A percentile compares a stretch with the other conserved stretches of the same genome.
phyloP scores from a whole-genome alignment of 805 yeast genomes.

The Barnettozyma wickerhamii region DNA sequence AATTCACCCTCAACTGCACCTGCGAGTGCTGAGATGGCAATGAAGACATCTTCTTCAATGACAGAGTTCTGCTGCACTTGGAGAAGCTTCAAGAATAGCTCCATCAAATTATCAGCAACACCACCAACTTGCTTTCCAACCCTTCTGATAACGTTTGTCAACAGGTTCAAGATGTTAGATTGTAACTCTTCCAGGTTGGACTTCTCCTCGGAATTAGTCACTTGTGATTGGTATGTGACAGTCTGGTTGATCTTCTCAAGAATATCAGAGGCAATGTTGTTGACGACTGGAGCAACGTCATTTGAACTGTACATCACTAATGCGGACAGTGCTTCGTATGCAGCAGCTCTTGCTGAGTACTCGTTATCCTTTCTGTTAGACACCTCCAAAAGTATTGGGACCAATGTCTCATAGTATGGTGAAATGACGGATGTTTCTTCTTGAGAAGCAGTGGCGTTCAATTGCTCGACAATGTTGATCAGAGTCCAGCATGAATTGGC shows the following conservation, averaged over 20 bases:
- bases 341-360: conserved; percentile 86
- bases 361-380: conserved; percentile 79
- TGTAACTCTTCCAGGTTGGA: conserved; percentile 85
- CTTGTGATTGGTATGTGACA: conserved; percentile 53
- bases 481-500: conserved; percentile 99
- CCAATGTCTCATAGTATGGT: conserved; percentile 61
- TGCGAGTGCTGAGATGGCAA: conserved; percentile 88
- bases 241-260: conserved; percentile 71
- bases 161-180: conserved; percentile 41
- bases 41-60: conserved; percentile 91
- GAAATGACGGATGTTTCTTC: conserved; percentile 60
- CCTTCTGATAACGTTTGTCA: conserved; percentile 45
- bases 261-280: conserved; percentile 69
- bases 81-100: conserved; percentile 69
- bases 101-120: conserved; percentile 84
- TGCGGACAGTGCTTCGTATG: conserved; percentile 87
- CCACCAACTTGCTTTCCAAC: conserved; percentile 57
- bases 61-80: conserved; percentile 57
- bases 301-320: conserved; percentile 72
- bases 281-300: conserved; percentile 64
- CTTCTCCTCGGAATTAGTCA: conserved; percentile 63
- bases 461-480: conserved; percentile 85
- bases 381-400: conserved; percentile 66
- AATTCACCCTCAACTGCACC: conserved; percentile 71
- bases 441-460: conserved; percentile 47